phyloP scores from a whole-genome alignment of 2,329 filamentous ascomycete genomes.

The Leptodontidium sp. region DNA sequence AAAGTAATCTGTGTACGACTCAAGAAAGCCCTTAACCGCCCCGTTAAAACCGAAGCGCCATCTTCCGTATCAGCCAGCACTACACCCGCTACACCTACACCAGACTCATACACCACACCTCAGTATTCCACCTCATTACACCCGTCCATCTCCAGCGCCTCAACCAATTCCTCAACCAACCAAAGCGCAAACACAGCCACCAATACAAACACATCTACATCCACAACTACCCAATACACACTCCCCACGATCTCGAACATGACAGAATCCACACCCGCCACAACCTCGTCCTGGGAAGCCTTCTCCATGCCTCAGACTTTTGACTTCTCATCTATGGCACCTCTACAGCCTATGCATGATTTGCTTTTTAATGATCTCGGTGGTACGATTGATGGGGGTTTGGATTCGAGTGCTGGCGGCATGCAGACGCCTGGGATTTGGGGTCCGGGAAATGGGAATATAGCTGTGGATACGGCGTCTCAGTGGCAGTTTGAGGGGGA shows the following conservation, averaged over 20 bases:
- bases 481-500: constrained; percentile 63
- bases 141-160: constrained; percentile 32
- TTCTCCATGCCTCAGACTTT: constrained; percentile 47
- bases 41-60: constrained; percentile 11
- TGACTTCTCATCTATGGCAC: constrained; percentile 60
- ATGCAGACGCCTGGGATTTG: constrained; percentile 17
- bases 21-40: constrained; percentile 52
- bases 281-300: constrained; percentile 32
- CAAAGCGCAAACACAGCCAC: constrained; percentile 5
- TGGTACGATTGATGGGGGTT: constrained; percentile 28
- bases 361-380: constrained; percentile 63
- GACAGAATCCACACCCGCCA: constrained; percentile 30
- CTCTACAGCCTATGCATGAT: constrained; percentile 65
- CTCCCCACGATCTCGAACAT: constrained; percentile 44
- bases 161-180: constrained; percentile 23
- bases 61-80: constrained; percentile 19
- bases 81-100: constrained; percentile 19
- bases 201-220: constrained; percentile 11
- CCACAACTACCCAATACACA: constrained; percentile 32
- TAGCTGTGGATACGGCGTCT: constrained; percentile 6
- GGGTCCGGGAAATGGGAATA: constrained; percentile 13
- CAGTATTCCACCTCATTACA: constrained; percentile 16
- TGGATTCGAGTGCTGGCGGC: constrained; percentile 23
- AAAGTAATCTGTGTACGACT: constrained; percentile 63
- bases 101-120: constrained; percentile 23